These are phyloP conservation scores for Trypanosoma theileri DNA, from an alignment of 208 protist species.

Conservation along the genomic window DNA sequence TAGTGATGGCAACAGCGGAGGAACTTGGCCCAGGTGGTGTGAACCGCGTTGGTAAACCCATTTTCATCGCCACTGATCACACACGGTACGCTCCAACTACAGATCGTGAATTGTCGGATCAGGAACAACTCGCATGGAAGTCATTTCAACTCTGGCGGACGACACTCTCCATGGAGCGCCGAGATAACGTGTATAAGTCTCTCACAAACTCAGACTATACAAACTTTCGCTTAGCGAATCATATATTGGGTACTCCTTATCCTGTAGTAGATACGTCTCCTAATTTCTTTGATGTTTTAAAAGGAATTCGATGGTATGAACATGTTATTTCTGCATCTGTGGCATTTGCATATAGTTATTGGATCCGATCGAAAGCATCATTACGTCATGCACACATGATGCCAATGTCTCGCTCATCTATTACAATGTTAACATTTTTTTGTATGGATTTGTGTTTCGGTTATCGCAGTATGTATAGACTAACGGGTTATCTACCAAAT, in stretches of 20 bases:
- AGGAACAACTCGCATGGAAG: constrained; percentile 88
- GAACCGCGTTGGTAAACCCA: constrained; percentile 50
- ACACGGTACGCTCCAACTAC: constrained; percentile 56
- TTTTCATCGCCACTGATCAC: constrained; percentile 82
- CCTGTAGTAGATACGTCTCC: constrained; percentile 66
- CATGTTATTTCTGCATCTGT: constrained; percentile 42
- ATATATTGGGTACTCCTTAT: constrained; percentile 85
- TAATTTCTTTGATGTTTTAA: constrained; percentile 45
- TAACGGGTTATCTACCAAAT: constrained; percentile 81
- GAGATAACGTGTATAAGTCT: constrained; percentile 71
- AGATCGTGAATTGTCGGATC: constrained; percentile 79
- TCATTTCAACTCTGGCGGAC: constrained; percentile 87
- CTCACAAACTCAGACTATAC: constrained; percentile 84
- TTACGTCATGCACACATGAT: constrained; percentile 48
- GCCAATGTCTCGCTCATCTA: constrained; percentile 29
- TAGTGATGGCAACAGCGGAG: constrained; percentile 27
- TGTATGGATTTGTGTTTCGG: constrained; percentile 68
- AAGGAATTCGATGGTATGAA: constrained; percentile 79
- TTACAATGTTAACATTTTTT: constrained; percentile 58
- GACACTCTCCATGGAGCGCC: constrained; percentile 71
- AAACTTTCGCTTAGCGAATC: constrained; percentile 72
- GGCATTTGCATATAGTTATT: constrained; percentile 57
- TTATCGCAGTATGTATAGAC: constrained; percentile 81
- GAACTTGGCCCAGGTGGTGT: constrained; percentile 67
- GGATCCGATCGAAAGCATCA: constrained; percentile 74